Conservation (phyloP, 192 early-diverging fungal genomes). For the Podila horticola region DNA sequence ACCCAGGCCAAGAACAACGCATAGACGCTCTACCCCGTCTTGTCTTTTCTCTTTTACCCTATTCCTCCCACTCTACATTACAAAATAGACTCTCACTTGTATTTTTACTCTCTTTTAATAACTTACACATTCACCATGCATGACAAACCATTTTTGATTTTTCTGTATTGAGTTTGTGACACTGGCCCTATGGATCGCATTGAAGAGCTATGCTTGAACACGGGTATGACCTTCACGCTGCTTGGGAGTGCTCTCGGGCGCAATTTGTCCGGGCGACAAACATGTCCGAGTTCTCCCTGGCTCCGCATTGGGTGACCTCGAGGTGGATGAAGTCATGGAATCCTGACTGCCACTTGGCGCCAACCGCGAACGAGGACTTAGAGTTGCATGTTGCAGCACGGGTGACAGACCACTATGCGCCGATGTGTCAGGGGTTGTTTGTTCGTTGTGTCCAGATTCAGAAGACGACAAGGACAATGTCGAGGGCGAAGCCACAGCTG, state of each 20-base stretch:
- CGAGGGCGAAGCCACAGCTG: not conserved
- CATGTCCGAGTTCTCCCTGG: not conserved
- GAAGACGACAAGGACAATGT: not conserved
- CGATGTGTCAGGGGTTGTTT: not conserved
- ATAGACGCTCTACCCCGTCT: not conserved
- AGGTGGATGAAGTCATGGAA: not conserved
- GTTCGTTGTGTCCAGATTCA: not conserved
- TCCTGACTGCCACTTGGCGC: not conserved
- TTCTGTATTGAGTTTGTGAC: too few relatives aligned
- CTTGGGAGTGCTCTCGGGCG: not conserved
- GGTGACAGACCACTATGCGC: not conserved
- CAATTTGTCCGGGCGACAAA: not conserved
- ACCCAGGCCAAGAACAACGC: conserved; percentile 8
- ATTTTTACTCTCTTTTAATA: too few relatives aligned
- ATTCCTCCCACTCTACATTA: not conserved
- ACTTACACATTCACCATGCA: too few relatives aligned
- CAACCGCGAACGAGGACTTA: not conserved
- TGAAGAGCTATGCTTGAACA: not conserved
- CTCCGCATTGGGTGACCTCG: not conserved
- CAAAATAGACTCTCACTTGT: not conserved
- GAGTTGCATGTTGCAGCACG: not conserved
- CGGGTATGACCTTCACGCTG: not conserved
- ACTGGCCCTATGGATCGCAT: too few relatives aligned
- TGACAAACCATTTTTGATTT: too few relatives aligned
- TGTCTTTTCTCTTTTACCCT: not conserved